Conservation (phyloP, 768 basidiomycete genomes). For the Psilocybe sp. region DNA sequence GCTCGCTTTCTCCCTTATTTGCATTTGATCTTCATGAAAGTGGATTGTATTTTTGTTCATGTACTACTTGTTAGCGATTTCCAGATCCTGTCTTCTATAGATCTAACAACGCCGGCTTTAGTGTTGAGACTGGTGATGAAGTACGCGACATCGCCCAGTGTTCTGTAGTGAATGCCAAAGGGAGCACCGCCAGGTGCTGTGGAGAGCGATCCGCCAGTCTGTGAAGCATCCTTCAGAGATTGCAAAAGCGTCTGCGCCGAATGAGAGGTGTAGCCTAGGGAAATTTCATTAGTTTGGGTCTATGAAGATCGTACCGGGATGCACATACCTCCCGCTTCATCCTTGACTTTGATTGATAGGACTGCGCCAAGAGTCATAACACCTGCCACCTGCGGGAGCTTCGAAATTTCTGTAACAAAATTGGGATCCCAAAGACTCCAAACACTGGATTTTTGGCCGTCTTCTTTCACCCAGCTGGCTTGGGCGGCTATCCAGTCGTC, state of each 20-base stretch:
- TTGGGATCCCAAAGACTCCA: constrained; percentile 90
- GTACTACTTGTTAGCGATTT: constrained; percentile 18
- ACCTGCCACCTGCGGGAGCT: constrained; percentile 55
- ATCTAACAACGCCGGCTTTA: constrained; percentile 44
- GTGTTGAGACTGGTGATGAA: constrained; percentile 91
- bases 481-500: constrained; percentile 61
- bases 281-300: neutral
- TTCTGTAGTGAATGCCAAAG: constrained; percentile 80
- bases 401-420: constrained; percentile 67
- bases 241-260: constrained; percentile 63
- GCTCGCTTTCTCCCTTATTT: too few relatives aligned
- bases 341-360: constrained; percentile 72
- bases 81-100: constrained; percentile 65
- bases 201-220: constrained; percentile 25
- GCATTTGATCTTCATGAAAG: neutral
- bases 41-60: constrained; percentile 9
- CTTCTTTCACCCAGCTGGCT: constrained; percentile 48
- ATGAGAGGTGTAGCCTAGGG: constrained; percentile 54
- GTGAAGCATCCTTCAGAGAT: constrained; percentile 37
- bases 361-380: constrained; percentile 89
- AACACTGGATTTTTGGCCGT: constrained; percentile 27
- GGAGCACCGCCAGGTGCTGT: constrained; percentile 50
- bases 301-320: neutral
- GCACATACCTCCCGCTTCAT: constrained; percentile 48
- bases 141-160: constrained; percentile 89